These are phyloP conservation scores for Hordeum vulgare DNA, from an alignment of 176 grass and related monocot genomes.

Conservation along the genomic window DNA sequence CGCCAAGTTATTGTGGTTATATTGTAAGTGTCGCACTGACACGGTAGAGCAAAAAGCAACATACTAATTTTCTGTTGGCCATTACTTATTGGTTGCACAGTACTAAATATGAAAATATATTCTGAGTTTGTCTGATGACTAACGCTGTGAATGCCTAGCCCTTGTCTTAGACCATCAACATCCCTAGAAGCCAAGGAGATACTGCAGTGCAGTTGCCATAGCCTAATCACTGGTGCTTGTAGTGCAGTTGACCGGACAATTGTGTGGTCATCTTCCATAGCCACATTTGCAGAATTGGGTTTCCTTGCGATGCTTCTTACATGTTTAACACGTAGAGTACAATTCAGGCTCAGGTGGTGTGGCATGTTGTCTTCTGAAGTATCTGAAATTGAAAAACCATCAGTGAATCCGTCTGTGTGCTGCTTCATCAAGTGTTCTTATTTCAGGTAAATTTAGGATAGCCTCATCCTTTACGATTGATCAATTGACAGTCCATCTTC, in stretches of 20 bases:
- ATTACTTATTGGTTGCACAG: neutral
- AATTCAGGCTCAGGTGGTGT: neutral
- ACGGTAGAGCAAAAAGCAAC: neutral
- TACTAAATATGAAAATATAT: neutral
- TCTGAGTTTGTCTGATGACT: neutral
- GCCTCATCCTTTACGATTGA: neutral
- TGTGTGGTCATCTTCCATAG: neutral
- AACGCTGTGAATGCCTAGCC: neutral
- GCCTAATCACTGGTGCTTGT: neutral
- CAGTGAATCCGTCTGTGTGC: neutral
- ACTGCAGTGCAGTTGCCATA: neutral
- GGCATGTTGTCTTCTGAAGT: neutral
- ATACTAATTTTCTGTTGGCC: neutral
- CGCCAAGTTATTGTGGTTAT: neutral
- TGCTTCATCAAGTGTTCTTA: neutral
- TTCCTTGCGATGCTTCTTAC: neutral
- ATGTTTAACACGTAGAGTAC: neutral
- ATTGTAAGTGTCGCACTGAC: neutral
- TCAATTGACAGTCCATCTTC: neutral
- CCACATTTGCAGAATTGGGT: neutral
- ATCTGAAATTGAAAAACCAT: neutral
- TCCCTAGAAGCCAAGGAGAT: neutral
- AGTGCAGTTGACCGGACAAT: neutral
- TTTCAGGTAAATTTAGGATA: neutral
- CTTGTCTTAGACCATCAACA: neutral